Evolutionary conservation across 2,329 filamentous ascomycete species (phyloP).

Genomic region (Colletotrichum chlorophyti): DNA sequence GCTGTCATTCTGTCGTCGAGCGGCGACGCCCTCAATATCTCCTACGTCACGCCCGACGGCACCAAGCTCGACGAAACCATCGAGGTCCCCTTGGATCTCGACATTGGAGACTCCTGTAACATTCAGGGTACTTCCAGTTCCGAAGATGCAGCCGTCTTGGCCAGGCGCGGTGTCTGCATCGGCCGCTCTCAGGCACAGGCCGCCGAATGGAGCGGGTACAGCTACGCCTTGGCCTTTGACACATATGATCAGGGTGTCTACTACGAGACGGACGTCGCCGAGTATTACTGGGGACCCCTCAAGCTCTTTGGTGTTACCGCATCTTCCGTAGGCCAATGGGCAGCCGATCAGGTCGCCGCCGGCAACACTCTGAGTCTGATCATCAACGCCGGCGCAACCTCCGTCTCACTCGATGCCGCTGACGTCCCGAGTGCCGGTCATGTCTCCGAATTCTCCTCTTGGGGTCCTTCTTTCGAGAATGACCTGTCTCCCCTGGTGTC

Average conservation of each 20-base stretch:
- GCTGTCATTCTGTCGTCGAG: constrained; percentile 23
- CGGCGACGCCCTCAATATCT: constrained; percentile 21
- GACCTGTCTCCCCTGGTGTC: constrained; percentile 29
- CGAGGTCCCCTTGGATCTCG: constrained; percentile 15
- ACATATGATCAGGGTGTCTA: constrained; percentile 32
- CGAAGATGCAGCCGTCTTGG: constrained; percentile 12
- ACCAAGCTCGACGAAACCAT: constrained; percentile 27
- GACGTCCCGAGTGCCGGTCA: constrained; percentile 26
- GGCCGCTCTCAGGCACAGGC: background rate
- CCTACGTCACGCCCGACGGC: constrained; percentile 27
- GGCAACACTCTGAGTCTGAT: constrained; percentile 21
- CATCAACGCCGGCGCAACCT: constrained; percentile 20
- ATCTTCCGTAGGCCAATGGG: constrained; percentile 29
- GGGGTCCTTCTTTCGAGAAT: constrained; percentile 33
- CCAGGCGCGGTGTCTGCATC: constrained; percentile 27
- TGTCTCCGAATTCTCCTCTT: constrained; percentile 31
- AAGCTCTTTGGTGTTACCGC: constrained; percentile 27
- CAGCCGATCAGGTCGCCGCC: constrained; percentile 1
- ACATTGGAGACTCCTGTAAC: constrained; percentile 30
- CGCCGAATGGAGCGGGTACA: constrained; percentile 15
- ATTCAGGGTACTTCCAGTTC: constrained; percentile 7
- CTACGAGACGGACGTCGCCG: constrained; percentile 18
- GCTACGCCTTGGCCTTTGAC: constrained; percentile 28
- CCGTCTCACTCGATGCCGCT: background rate
- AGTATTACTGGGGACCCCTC: background rate